phyloP scores from a whole-genome alignment of 1,284 basidiomycete genomes.

The Moniliella sp. region DNA sequence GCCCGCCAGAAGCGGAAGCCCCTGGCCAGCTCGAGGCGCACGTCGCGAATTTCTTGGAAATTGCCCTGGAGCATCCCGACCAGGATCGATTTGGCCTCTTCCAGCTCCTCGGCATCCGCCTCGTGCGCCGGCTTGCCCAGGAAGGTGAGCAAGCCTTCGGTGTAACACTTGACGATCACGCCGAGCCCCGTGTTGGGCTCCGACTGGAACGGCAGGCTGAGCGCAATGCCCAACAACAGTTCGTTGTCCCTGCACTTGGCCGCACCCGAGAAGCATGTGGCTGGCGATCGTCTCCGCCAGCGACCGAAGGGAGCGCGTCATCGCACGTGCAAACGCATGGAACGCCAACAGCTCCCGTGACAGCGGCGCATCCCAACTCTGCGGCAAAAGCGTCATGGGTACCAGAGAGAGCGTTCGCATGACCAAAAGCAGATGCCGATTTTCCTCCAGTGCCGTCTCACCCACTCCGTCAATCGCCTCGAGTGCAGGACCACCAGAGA shows the following conservation, averaged over 20 bases:
- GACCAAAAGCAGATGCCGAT: conserved; percentile 69
- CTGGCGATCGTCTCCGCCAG: conserved; percentile 72
- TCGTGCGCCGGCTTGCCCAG: conserved; percentile 38
- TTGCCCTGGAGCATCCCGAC: conserved; percentile 77
- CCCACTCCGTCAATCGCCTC: conserved; percentile 44
- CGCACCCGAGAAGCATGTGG: conserved; percentile 71
- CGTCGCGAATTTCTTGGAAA: conserved; percentile 67
- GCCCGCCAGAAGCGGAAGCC: conserved; percentile 97
- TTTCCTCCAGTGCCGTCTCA: no score
- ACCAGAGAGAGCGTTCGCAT: conserved; percentile 87
- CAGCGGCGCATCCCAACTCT: conserved; percentile 51
- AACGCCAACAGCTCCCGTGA: conserved; percentile 89
- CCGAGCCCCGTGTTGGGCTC: conserved; percentile 96
- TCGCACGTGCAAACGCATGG: conserved; percentile 79
- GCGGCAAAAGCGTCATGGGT: conserved; percentile 60
- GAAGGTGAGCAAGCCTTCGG: conserved; percentile 68
- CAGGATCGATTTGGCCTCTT: conserved; percentile 62
- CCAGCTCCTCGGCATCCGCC: conserved; percentile 51
- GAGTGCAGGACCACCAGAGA: conserved; percentile 83
- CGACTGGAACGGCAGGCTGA: conserved; percentile 52
- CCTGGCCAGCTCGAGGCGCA: conserved; percentile 67
- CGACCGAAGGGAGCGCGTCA: conserved; percentile 68
- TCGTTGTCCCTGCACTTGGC: conserved; percentile 69
- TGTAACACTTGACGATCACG: conserved; percentile 64
- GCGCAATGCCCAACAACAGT: conserved; percentile 61